Percentiles rank a stretch among this genome's conserved stretches.
phyloP scores from a whole-genome alignment of 2,329 filamentous ascomycete species.

The Claviceps sp. region DNA sequence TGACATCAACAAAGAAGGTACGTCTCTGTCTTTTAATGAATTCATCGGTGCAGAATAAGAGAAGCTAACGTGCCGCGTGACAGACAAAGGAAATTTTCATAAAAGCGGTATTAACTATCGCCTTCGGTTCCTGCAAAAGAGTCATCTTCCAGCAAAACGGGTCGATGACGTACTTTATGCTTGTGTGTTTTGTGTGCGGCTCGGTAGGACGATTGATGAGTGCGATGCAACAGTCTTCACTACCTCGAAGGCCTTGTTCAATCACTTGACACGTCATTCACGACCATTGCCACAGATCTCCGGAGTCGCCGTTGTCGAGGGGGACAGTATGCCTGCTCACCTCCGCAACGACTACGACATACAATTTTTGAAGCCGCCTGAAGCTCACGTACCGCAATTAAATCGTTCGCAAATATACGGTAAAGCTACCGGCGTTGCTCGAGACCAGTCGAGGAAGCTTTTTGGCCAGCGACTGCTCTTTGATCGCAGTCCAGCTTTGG shows the following conservation, averaged over 20 bases:
- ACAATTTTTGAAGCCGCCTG: conserved; percentile 29
- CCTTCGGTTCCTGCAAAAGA: conserved; percentile 42
- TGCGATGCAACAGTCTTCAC: conserved; percentile 46
- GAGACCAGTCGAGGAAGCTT: conserved; percentile 32
- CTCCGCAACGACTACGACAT: conserved; percentile 39
- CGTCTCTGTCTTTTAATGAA: conserved; percentile 10
- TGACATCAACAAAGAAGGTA: conserved; percentile 35
- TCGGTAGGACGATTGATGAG: conserved; percentile 35
- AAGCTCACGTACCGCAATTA: conserved; percentile 27
- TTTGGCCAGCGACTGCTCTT: conserved; percentile 32
- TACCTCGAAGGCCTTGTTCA: conserved; percentile 36
- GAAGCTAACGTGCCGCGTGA: too few species aligned
- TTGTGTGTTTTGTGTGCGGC: conserved; percentile 40
- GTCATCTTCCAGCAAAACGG: conserved; percentile 34
- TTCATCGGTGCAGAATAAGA: background rate
- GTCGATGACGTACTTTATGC: conserved; percentile 40
- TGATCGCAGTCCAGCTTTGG: conserved; percentile 31
- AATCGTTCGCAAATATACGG: conserved; percentile 24
- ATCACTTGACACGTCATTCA: conserved; percentile 39
- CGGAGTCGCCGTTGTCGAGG: conserved; percentile 36
- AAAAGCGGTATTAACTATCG: conserved; percentile 35
- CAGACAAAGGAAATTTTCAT: conserved; percentile 28
- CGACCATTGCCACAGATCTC: conserved; percentile 36
- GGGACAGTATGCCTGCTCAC: conserved; percentile 23
- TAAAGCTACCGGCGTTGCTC: conserved; percentile 31